These are phyloP conservation scores for Geoglossum glabrum DNA, from an alignment of 495 filamentous ascomycete species.

Conservation along the genomic window DNA sequence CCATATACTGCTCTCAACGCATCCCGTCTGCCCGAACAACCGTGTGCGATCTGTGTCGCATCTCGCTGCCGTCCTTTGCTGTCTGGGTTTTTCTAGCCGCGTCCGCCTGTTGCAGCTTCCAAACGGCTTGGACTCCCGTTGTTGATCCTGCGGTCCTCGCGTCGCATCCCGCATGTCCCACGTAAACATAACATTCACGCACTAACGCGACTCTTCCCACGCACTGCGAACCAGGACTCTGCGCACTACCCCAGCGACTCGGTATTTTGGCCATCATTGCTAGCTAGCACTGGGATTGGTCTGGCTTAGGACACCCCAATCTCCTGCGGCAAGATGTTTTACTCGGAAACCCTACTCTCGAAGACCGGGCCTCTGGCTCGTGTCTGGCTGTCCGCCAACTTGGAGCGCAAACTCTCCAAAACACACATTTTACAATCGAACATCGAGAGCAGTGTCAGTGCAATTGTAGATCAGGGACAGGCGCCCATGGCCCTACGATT, in stretches of 20 bases:
- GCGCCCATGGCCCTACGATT: constrained; percentile 88
- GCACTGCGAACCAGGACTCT: background rate
- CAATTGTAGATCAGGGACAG: constrained; percentile 83
- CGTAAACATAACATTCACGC: background rate
- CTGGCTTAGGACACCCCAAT: background rate
- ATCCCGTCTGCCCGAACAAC: background rate
- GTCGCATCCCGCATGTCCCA: background rate
- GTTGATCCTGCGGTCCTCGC: background rate
- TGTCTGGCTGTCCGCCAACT: constrained; percentile 93
- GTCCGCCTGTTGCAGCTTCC: background rate
- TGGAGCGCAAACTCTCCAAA: constrained; percentile 94
- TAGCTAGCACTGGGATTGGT: background rate
- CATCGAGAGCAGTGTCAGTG: constrained; percentile 78
- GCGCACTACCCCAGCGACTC: background rate
- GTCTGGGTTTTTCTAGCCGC: background rate
- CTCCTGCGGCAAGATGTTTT: constrained; percentile 54
- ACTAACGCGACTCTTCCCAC: background rate
- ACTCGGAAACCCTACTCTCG: constrained; percentile 85
- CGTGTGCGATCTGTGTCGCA: background rate
- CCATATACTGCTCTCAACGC: background rate
- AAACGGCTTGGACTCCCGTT: background rate
- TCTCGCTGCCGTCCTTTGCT: background rate
- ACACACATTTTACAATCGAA: constrained; percentile 82
- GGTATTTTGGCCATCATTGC: constrained; percentile 5
- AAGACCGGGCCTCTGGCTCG: constrained; percentile 93